These are phyloP conservation scores for Zizania palustris DNA, from an alignment of 202 grass and related monocot species.

Conservation along the genomic window DNA sequence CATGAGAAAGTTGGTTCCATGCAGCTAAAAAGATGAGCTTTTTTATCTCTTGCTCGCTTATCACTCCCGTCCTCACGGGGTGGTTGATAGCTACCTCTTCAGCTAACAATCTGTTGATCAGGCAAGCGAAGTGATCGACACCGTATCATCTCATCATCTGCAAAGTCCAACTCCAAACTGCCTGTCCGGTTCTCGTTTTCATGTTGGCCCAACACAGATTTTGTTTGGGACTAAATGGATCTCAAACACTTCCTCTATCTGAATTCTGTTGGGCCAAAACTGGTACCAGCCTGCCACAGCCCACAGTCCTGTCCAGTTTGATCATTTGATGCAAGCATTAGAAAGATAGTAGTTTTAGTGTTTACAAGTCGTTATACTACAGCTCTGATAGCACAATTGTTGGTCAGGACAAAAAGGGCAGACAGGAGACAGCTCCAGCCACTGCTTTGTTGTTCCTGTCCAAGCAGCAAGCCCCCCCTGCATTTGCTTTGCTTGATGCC, in stretches of 20 bases:
- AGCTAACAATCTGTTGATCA: conserved; percentile 23
- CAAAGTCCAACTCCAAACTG: no score
- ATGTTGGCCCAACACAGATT: no score
- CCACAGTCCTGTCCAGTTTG: no score
- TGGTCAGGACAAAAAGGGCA: conserved; percentile 24
- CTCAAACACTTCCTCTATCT: no score
- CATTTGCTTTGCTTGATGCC: background rate
- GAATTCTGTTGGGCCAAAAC: no score
- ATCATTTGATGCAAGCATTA: no score
- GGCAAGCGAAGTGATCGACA: background rate
- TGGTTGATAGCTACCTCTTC: conserved; percentile 19
- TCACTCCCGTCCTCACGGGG: conserved; percentile 27
- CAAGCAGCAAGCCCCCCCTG: background rate
- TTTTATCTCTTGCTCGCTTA: background rate
- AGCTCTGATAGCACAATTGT: conserved; percentile 9
- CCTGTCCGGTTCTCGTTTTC: no score
- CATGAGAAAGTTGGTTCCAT: conserved; percentile 56
- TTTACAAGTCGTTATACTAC: background rate
- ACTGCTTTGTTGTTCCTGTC: background rate
- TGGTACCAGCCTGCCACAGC: no score
- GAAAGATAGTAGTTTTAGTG: background rate
- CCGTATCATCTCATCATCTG: background rate
- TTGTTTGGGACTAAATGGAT: no score
- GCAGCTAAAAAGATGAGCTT: conserved; percentile 32
- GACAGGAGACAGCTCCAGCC: conserved; percentile 11